Evolutionary conservation across 2,329 filamentous ascomycete species (phyloP), one percentile per base, ranked within the genome.

Genomic region (Paecilomyces formosus): DNA sequence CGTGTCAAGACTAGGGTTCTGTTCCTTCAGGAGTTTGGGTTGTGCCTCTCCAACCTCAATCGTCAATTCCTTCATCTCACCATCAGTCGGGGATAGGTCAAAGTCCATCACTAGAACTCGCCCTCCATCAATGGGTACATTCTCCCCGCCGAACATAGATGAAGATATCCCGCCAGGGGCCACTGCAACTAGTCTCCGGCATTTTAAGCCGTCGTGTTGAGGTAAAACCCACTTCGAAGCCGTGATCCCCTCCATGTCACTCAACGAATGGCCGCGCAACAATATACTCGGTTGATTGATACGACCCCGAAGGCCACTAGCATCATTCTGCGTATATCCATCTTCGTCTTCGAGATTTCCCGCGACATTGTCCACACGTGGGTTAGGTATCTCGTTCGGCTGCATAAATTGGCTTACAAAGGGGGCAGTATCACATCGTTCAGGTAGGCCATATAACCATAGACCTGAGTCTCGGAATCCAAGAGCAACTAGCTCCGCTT

Each of bases 361-460:
- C 26, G 22, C 55, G 30, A 4, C 39, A 55, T 33, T 22, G 24
- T 45, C 55, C 31, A 53, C 18, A 49, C 15, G 53, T 2, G 49
- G 15, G 22, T 28, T 26, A 8, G 35, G 18, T 12, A 31, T 22
- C 6, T 35, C 56, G n/a, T 31, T 56, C 11, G 35, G 30, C 58
- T 55, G 56, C 50, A 57, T 22, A 30, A n/a, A 45, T 55, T 26
- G 70, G 63, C 35, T 66, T 63, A 21, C 83, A 73, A 67, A 30
- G 39, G 70, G 68, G 53, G 70, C 67, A 22, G 85, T 82, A 68
- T 89, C 88, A 21, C 92, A 75, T 64, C 89, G 85, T 66, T 88
- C 85, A 1, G 90, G 89, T 28, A 93, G 77, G 26, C 89, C 89
- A 70, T 93, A 93, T 2, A 93, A 73, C 88, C 89, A 93, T 4